phyloP scores from a whole-genome alignment of 2,329 filamentous ascomycete genomes.

The Alternaria ethzedia region DNA sequence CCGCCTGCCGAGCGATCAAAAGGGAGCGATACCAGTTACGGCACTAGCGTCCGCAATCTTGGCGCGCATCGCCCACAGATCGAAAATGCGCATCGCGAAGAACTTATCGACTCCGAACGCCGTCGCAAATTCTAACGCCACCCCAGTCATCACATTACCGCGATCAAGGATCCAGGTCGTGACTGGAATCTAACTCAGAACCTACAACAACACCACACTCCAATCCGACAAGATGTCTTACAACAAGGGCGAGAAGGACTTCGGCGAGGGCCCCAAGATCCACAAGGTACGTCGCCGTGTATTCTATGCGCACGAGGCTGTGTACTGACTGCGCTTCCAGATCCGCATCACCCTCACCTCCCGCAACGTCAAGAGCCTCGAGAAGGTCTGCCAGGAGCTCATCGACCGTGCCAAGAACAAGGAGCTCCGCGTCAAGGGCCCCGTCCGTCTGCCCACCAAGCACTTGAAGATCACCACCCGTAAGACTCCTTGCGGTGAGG shows the following conservation, averaged over 20 bases:
- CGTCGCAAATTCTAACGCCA: conserved; percentile 35
- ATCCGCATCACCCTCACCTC: conserved; percentile 97
- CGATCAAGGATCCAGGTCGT: conserved; percentile 55
- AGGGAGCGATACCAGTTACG: conserved; percentile 23
- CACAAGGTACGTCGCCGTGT: conserved; percentile 63
- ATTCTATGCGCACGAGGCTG: neutral
- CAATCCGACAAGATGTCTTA: conserved; percentile 43
- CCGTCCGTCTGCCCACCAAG: conserved; percentile 97
- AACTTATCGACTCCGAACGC: conserved; percentile 33
- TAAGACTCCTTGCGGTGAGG: conserved; percentile 99
- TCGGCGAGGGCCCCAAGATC: conserved; percentile 91
- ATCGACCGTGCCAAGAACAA: conserved; percentile 98
- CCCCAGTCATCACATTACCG: conserved; percentile 63
- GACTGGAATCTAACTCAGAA: conserved; percentile 48
- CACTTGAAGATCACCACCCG: conserved; percentile 95
- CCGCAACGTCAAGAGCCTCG: conserved; percentile 91
- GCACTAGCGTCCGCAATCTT: conserved; percentile 42
- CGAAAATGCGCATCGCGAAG: conserved; percentile 17
- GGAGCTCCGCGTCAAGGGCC: conserved; percentile 98
- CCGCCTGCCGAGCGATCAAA: conserved; percentile 7
- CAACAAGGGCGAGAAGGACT: conserved; percentile 89
- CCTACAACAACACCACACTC: conserved; percentile 28
- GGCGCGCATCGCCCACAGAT: conserved; percentile 19
- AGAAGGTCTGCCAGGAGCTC: conserved; percentile 90
- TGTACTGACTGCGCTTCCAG: conserved; percentile 25